These are phyloP conservation scores for Candida albicans DNA, from an alignment of 1,139 yeast genomes.

Conservation along the genomic window DNA sequence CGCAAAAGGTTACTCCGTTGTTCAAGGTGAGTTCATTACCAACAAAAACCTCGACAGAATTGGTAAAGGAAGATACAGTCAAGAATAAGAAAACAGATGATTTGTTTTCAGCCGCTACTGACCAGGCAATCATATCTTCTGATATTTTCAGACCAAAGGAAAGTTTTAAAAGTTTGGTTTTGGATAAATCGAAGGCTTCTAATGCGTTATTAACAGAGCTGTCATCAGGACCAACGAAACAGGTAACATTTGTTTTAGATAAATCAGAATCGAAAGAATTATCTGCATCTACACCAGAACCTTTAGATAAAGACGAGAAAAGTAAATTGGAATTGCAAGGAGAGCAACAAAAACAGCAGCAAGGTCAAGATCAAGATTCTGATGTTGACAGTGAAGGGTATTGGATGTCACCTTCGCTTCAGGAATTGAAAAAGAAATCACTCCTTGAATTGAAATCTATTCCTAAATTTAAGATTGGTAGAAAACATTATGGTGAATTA, in stretches of 20 bases:
- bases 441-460: slow-evolving; percentile 66
- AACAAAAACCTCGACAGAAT: slow-evolving; percentile 14
- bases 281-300: slow-evolving; percentile 15
- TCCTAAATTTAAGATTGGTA: slow-evolving; percentile 72
- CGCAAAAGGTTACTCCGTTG: slow-evolving; percentile 54
- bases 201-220: slow-evolving; percentile 14
- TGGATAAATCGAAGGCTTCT: slow-evolving; percentile 41
- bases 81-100: slow-evolving; percentile 16
- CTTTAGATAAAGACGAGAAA: slow-evolving; percentile 11
- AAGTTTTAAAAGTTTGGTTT: slow-evolving; percentile 56
- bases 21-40: slow-evolving; percentile 27
- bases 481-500: slow-evolving; percentile 73
- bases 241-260: slow-evolving; percentile 37
- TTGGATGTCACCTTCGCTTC: slow-evolving; percentile 80
- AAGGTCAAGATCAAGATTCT: slow-evolving; percentile 37
- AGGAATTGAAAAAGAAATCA: slow-evolving; percentile 58
- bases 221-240: slow-evolving; percentile 23
- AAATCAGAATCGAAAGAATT: slow-evolving; percentile 8
- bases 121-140: slow-evolving; percentile 67
- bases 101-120: slow-evolving; percentile 44
- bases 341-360: slow-evolving; percentile 20
- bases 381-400: slow-evolving; percentile 59
- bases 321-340: slow-evolving; percentile 18
- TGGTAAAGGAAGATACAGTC: slow-evolving; percentile 17
- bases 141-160: slow-evolving; percentile 69